Conservation (phyloP, 1,284 basidiomycete species). For the Heterobasidion parviporum region DNA sequence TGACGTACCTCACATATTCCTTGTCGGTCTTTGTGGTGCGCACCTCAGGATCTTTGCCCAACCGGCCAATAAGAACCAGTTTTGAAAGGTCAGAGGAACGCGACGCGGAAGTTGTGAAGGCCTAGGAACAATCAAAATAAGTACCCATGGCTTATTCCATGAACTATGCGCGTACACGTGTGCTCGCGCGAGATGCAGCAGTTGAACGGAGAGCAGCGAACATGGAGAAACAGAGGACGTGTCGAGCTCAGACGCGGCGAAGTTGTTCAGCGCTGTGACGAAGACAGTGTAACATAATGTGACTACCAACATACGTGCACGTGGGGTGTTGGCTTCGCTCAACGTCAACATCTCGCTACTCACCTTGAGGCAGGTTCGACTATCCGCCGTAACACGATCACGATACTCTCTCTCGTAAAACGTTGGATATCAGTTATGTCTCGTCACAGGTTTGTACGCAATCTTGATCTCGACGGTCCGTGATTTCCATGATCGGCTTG, state of each 20-base stretch:
- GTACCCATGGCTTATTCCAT: too few species aligned
- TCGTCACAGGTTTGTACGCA: conserved; percentile 84
- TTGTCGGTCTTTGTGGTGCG: conserved; percentile 62
- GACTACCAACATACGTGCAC: not conserved
- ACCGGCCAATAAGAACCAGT: conserved; percentile 66
- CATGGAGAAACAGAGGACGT: conserved; percentile 26
- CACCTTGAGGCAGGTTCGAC: conserved; percentile 9
- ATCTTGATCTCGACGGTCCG: conserved; percentile 81
- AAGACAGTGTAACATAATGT: not conserved
- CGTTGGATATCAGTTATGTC: conserved; percentile 48
- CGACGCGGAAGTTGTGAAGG: conserved; percentile 56
- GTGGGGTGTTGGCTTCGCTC: too few species aligned
- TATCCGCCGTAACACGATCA: conserved; percentile 3
- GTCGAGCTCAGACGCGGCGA: not conserved
- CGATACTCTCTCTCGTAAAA: conserved; percentile 7
- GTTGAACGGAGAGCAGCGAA: conserved; percentile 37
- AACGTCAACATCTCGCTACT: not conserved
- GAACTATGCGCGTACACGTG: conserved; percentile 35
- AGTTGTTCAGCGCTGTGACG: not conserved
- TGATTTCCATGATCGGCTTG: not conserved
- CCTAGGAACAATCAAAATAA: conserved; percentile 27
- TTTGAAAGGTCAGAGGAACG: conserved; percentile 59
- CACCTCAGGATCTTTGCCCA: conserved; percentile 64
- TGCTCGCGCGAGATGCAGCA: conserved; percentile 26
- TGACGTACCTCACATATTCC: conserved; percentile 65